Base-by-base conservation (phyloP, 2,329 filamentous ascomycete species). In the Orbilia quercus region DNA sequence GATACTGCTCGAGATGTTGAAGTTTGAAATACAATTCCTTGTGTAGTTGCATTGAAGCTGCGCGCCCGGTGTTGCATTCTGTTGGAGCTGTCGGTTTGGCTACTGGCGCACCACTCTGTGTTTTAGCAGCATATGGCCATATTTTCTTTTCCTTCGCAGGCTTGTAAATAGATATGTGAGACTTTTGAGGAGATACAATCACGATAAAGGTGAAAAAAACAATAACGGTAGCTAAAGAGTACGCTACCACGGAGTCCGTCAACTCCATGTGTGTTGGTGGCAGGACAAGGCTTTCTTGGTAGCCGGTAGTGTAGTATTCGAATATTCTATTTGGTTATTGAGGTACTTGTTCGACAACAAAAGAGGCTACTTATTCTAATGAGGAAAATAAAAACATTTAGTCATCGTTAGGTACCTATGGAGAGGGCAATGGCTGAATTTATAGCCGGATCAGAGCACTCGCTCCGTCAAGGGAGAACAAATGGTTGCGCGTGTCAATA, bases 1-100 rank as follows among this genome's bases (percentile, higher is more conserved):
- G 78, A 51, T 80, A 77, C 34, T 79, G 47, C 63, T 83, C 81
- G 6, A 83, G 76, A 55, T 82, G 81, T 42, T 83, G 82, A 9
- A 83, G 77, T 16, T 63, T 63, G 48, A 53, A 54, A 25, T 63
- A 63, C 14, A 63, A 40, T 14, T 63, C 47, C 7, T 63, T 63
- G 36, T 63, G 38, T 7, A 63, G 47, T 16, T 22, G 22, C 45
- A 63, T 63, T 1, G 59, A 54, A 22, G 11, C 22, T 23, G 18
- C 1, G 6, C 16, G 7, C 12, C 16, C 1, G 9, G 31, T 5
- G 14, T 53, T 25, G 14, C 44, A n/a, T 9, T 63, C 38, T 1
- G 34, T 16, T n/a, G 18, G 9, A 23, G 7, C n/a, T 18, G n/a
- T 14, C 28, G 38, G 7, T 5, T n/a, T 18, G 6, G 22, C 20